These are phyloP conservation scores for Irpex sp. DNA, from an alignment of 1,284 basidiomycete species.

Conservation along the genomic window DNA sequence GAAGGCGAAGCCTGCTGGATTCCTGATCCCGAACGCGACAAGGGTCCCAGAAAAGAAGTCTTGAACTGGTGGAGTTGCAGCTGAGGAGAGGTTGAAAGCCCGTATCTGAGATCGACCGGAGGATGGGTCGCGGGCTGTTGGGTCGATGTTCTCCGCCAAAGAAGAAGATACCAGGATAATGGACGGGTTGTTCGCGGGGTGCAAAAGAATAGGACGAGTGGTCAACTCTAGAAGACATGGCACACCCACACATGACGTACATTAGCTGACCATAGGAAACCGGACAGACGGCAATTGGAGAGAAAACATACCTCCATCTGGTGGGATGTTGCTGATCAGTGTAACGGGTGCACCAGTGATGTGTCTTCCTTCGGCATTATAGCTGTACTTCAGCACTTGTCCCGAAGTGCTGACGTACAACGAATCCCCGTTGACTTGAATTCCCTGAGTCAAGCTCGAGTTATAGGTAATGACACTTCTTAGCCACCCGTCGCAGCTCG, in stretches of 20 bases:
- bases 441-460: slow-evolving; percentile 36
- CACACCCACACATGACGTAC: background rate
- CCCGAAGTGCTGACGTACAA: slow-evolving; percentile 20
- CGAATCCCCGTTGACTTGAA: slow-evolving; percentile 28
- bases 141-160: slow-evolving; percentile 34
- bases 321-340: slow-evolving; percentile 32
- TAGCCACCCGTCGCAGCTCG: slow-evolving; percentile 30
- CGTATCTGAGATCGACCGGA: slow-evolving; percentile 40
- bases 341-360: slow-evolving; percentile 14
- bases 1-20: slow-evolving; percentile 39
- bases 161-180: slow-evolving; percentile 33
- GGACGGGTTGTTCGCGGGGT: slow-evolving; percentile 19
- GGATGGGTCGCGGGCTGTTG: slow-evolving; percentile 35
- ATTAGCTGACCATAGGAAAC: background rate
- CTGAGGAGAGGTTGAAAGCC: slow-evolving; percentile 18
- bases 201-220: slow-evolving; percentile 37
- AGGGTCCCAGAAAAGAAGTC: slow-evolving; percentile 30
- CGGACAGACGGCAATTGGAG: background rate
- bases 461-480: slow-evolving; percentile 35
- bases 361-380: slow-evolving; percentile 9
- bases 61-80: slow-evolving; percentile 12
- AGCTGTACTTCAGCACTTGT: slow-evolving; percentile 7
- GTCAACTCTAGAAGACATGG: slow-evolving; percentile 28
- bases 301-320: slow-evolving; percentile 32
- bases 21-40: slow-evolving; percentile 39